Base-by-base conservation (phyloP, 2,329 filamentous ascomycete genomes). In the Cyphellophora attinorum region DNA sequence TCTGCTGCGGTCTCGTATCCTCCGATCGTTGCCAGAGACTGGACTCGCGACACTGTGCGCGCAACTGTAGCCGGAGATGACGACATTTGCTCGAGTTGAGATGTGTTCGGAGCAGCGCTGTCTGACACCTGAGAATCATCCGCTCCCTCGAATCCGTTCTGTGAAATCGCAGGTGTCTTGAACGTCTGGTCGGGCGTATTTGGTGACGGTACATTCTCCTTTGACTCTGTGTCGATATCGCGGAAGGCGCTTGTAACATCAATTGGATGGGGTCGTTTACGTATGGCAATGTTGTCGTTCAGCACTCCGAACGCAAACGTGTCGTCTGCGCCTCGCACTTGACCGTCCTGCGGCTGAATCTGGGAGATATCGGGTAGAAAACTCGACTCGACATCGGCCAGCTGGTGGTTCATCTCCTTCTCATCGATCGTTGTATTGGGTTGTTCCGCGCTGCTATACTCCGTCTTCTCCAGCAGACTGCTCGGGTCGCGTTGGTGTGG, bases 381-480 rank as follows among this genome's bases (percentile, higher is more conserved):
- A 48, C 73, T 78, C 3, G 74, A 78, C 51, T 78, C 74, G 36
- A 77, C 64, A 45, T 79, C 74, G 62, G 73, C 67, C 42, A 79
- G 52, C 43, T 70, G 70, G 38, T 66, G 62, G 44, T 67, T 66
- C 69, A 78, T 76, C 47, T 75, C 72, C 34, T 59, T 60, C 52
- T 78, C 73, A 46, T 74, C 65, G 21, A 76, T 49, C 17, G 61
- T 49, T 1, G 59, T 56, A 50, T 40, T 58, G 31, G 23, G 34
- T n/a, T 38, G 19, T 6, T 35, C 38, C 14, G 35, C 16, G 31
- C 38, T 34, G 14, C 37, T 42, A 15, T 41, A 38, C 33, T 41
- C 41, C 15, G 39, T 40, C 16, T 23, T 18, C 25, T 44, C 40
- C 33, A 47, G 31, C 18, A 49, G 36, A 27, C 46, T 47, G 31